Evolutionary conservation across 1,284 basidiomycete species (phyloP).

Genomic region (Cryptococcus maquisensis): DNA sequence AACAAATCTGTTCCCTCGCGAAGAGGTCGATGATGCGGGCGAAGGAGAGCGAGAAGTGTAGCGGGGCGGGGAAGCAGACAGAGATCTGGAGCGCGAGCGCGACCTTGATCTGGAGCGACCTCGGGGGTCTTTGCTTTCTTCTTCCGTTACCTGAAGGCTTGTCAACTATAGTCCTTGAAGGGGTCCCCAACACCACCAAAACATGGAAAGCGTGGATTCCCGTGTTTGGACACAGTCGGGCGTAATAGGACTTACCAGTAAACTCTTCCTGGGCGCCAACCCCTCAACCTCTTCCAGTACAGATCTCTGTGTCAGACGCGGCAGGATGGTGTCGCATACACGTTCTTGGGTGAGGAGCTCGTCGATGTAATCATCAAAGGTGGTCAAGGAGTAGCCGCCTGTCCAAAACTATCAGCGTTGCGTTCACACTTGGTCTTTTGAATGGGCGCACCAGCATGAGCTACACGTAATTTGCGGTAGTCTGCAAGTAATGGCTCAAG

Average conservation of each 20-base stretch:
- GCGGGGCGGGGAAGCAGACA: neutral
- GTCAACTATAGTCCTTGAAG: neutral
- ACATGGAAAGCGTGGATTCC: neutral
- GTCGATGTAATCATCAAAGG: conserved; percentile 91
- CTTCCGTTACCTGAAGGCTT: conserved; percentile 10
- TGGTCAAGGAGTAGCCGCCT: conserved; percentile 78
- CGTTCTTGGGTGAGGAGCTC: conserved; percentile 79
- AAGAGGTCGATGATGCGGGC: conserved; percentile 1
- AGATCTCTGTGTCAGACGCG: conserved; percentile 77
- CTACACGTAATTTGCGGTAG: conserved; percentile 79
- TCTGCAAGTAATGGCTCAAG: conserved; percentile 93
- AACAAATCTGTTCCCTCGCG: neutral
- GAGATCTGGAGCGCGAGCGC: conserved; percentile 11
- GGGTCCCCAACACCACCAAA: neutral
- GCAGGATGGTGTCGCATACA: conserved; percentile 94
- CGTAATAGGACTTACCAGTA: conserved; percentile 13
- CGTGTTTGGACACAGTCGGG: neutral
- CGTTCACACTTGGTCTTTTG: neutral
- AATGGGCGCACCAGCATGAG: conserved; percentile 65
- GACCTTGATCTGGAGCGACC: conserved; percentile 6
- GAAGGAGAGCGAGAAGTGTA: conserved; percentile 10
- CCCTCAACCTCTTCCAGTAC: conserved; percentile 90
- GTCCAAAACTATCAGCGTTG: neutral
- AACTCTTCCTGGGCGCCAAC: conserved; percentile 57
- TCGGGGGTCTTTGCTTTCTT: conserved; percentile 16